phyloP scores from a whole-genome alignment of 805 yeast genomes.

The Zygosaccharomyces rouxii region DNA sequence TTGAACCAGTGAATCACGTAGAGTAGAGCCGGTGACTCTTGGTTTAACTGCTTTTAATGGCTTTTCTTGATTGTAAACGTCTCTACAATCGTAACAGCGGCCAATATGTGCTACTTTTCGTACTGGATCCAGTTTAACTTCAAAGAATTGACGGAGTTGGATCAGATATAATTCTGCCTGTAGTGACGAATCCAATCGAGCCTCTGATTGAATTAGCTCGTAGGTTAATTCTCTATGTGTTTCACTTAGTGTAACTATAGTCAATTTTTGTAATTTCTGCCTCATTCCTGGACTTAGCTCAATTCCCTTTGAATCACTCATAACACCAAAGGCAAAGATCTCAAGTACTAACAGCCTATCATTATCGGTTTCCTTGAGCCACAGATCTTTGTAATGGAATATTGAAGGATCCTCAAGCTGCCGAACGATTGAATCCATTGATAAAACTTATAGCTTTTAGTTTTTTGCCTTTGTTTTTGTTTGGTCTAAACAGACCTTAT shows the following conservation, averaged over 20 bases:
- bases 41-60: slow-evolving; percentile 6
- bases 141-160: slow-evolving; percentile 18
- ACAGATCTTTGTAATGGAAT: slow-evolving; percentile 26
- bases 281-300: slow-evolving; percentile 15
- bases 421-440: not conserved
- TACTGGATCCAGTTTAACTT: slow-evolving; percentile 24
- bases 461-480: not conserved
- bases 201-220: slow-evolving; percentile 12
- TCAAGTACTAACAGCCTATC: slow-evolving; percentile 17
- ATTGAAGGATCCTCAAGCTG: slow-evolving; percentile 20
- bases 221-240: slow-evolving; percentile 16
- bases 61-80: slow-evolving; percentile 19
- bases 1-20: slow-evolving; percentile 1
- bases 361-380: slow-evolving; percentile 18
- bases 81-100: slow-evolving; percentile 24
- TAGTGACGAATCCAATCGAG: slow-evolving; percentile 11
- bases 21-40: not conserved
- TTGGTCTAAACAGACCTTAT: not conserved
- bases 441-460: not conserved
- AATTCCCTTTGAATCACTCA: slow-evolving; percentile 14
- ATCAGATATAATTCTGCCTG: slow-evolving; percentile 24
- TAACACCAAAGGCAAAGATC: slow-evolving; percentile 28
- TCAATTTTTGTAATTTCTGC: slow-evolving; percentile 23
- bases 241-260: slow-evolving; percentile 23
- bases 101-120: slow-evolving; percentile 12